A percentile compares a stretch with the other conserved stretches of the same genome.
Conservation (phyloP, 306 rosid species). For the Quercus wislizeni region DNA sequence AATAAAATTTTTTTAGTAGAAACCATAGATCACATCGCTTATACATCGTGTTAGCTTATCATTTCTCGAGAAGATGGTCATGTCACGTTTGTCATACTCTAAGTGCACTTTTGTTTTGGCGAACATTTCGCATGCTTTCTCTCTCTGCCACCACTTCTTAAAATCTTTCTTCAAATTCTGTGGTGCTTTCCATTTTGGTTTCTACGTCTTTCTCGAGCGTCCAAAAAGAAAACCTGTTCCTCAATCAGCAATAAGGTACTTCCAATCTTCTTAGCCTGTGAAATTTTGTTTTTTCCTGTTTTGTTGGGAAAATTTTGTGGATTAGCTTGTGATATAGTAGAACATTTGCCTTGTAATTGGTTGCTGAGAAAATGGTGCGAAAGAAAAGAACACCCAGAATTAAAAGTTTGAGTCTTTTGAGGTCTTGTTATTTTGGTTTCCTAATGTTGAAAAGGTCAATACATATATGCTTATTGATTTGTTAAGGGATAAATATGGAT, state of each 20-base stretch:
- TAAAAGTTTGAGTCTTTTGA: slow-evolving; percentile 2
- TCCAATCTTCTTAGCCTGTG: slow-evolving; percentile 2
- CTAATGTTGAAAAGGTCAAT: neutral
- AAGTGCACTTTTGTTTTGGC: neutral
- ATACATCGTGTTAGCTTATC: no score
- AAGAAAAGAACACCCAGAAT: neutral
- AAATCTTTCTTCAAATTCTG: slow-evolving; percentile 9
- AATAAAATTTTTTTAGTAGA: no score
- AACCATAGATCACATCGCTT: no score
- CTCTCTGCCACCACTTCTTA: slow-evolving; percentile 25
- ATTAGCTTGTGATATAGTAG: slow-evolving; percentile 10
- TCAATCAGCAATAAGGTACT: slow-evolving; percentile 36
- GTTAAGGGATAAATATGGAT: neutral
- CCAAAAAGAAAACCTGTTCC: slow-evolving; percentile 1
- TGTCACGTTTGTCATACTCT: no score
- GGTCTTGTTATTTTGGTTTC: neutral
- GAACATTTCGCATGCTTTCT: slow-evolving; percentile 27
- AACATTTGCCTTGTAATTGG: neutral
- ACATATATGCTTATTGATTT: neutral
- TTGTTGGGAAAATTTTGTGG: neutral
- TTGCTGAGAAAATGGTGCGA: neutral
- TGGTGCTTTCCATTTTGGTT: slow-evolving; percentile 16
- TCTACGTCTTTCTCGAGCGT: slow-evolving; percentile 8
- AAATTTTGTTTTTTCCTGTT: neutral
- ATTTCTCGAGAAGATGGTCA: neutral